Evolutionary conservation across 1,284 basidiomycete species (phyloP).

Genomic region (Takashimella tepidaria): DNA sequence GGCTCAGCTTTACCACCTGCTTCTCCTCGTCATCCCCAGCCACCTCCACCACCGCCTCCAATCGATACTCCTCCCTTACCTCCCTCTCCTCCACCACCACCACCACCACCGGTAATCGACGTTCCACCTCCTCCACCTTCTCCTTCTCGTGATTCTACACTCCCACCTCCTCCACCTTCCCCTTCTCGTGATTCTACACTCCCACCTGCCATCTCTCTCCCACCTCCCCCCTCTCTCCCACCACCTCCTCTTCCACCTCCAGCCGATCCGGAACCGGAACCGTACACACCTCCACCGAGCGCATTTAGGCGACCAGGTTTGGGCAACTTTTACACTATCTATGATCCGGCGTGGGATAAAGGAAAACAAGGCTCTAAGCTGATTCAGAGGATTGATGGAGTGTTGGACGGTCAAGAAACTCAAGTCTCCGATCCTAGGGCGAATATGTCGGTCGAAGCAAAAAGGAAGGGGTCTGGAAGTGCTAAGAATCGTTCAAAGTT

Average conservation of each 20-base stretch:
- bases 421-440: conserved; percentile 32
- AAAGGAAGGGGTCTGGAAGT: conserved; percentile 24
- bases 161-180: conserved; percentile 15
- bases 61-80: conserved; percentile 5
- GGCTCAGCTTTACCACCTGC: conserved; percentile 5
- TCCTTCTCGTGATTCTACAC: conserved; percentile 29
- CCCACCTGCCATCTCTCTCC: conserved; percentile 15
- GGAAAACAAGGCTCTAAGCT: conserved; percentile 20
- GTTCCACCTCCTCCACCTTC: conserved; percentile 27
- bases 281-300: conserved; percentile 25
- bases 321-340: conserved; percentile 27
- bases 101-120: conserved; percentile 3
- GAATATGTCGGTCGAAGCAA: conserved; percentile 13
- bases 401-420: conserved; percentile 22
- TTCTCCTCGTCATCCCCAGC: conserved; percentile 7
- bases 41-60: conserved; percentile 21
- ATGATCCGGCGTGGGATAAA: conserved; percentile 11
- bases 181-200: conserved; percentile 29
- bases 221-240: conserved; percentile 12
- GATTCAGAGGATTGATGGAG: conserved; percentile 38
- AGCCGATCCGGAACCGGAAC: conserved; percentile 1
- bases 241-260: conserved; percentile 8
- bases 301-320: conserved; percentile 21
- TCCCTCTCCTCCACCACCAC: conserved; percentile 3
- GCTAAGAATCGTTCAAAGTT: conserved; percentile 25